These are phyloP conservation scores for Candida michaelii DNA, from an alignment of 805 yeast species.

Conservation along the genomic window DNA sequence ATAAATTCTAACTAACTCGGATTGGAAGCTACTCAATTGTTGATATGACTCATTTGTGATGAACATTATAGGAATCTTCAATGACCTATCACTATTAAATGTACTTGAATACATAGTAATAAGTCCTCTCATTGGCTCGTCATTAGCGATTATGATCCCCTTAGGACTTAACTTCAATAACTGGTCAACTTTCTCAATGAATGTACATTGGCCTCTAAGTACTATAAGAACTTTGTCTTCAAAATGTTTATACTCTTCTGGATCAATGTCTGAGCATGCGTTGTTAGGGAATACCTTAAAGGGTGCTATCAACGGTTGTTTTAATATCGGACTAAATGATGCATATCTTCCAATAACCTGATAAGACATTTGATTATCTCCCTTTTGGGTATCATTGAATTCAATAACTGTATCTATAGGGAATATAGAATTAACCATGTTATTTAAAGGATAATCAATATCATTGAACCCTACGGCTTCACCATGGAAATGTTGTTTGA, in stretches of 20 bases:
- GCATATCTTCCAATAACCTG: constrained; percentile 38
- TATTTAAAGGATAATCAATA: constrained; percentile 32
- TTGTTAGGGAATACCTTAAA: constrained; percentile 27
- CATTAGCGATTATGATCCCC: constrained; percentile 59
- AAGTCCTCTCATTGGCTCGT: constrained; percentile 44
- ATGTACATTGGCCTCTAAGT: constrained; percentile 54
- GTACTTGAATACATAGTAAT: constrained; percentile 55
- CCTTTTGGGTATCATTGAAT: constrained; percentile 23
- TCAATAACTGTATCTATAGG: constrained; percentile 40
- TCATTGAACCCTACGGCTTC: constrained; percentile 12
- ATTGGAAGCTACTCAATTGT: constrained; percentile 13
- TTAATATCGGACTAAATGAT: constrained; percentile 39
- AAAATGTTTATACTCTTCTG: constrained; percentile 14
- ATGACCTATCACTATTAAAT: constrained; percentile 39
- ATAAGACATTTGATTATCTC: constrained; percentile 9
- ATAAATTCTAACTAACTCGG: constrained; percentile 18
- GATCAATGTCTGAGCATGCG: constrained; percentile 28
- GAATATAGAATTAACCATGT: constrained; percentile 39
- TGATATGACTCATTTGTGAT: constrained; percentile 46
- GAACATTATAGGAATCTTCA: constrained; percentile 52
- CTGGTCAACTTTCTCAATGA: constrained; percentile 50
- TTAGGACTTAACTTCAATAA: constrained; percentile 42
- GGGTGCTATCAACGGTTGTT: constrained; percentile 21
- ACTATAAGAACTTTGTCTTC: constrained; percentile 28
- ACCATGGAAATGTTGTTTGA: constrained; percentile 18